phyloP scores from a whole-genome alignment of 192 early-diverging fungal species.

The Linderina pennispora region DNA sequence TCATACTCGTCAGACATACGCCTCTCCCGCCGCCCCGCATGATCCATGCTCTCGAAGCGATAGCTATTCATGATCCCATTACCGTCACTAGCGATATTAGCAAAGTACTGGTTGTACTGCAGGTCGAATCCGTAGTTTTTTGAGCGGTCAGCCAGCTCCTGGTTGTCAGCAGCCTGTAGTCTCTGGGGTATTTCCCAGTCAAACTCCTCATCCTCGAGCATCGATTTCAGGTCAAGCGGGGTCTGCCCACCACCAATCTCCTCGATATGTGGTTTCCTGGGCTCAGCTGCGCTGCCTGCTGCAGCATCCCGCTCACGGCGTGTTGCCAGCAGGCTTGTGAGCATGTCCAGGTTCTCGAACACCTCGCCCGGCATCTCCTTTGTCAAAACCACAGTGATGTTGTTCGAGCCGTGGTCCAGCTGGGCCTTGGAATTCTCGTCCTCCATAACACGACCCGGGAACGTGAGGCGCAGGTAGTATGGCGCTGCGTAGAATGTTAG shows the following conservation, averaged over 20 bases:
- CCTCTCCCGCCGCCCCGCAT: conserved; percentile 56
- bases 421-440: conserved; percentile 75
- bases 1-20: conserved; percentile 67
- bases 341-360: conserved; percentile 85
- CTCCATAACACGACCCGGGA: conserved; percentile 77
- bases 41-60: conserved; percentile 16
- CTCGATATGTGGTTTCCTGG: conserved; percentile 19
- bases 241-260: conserved; percentile 17
- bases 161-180: conserved; percentile 25
- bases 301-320: conserved; percentile 49
- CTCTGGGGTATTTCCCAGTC: conserved; percentile 87
- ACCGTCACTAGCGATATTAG: conserved; percentile 70
- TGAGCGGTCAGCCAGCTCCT: conserved; percentile 20
- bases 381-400: conserved; percentile 65
- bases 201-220: conserved; percentile 53
- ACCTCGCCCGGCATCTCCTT: conserved; percentile 73
- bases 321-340: conserved; percentile 78
- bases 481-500: conserved; percentile 87
- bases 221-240: conserved; percentile 7
- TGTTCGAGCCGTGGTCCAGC: conserved; percentile 74
- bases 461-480: conserved; percentile 85
- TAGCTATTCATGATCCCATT: conserved; percentile 58
- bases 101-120: conserved; percentile 69
- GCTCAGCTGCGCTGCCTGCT: conserved; percentile 2
- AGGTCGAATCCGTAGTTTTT: conserved; percentile 89